Evolutionary conservation across 176 grass and related monocot genomes (phyloP).

Genomic region (Avena sativa): DNA sequence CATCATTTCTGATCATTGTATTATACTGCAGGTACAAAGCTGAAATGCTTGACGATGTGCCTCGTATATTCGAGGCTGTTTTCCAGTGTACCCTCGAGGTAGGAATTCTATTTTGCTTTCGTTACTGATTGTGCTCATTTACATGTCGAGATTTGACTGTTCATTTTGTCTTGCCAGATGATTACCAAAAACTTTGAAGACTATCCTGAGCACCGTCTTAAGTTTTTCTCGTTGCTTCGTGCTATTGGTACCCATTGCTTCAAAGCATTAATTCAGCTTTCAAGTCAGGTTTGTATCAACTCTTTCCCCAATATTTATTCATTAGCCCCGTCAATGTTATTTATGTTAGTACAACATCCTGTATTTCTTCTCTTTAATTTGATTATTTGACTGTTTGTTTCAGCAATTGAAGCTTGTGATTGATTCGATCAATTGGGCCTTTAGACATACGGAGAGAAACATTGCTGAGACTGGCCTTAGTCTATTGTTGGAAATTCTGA

Average conservation of each 20-base stretch:
- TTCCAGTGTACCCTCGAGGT: constrained; percentile 99
- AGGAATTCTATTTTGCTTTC: constrained; percentile 28
- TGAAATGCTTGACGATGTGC: constrained; percentile 93
- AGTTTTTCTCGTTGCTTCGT: constrained; percentile 94
- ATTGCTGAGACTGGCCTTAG: constrained; percentile 98
- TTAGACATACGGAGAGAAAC: constrained; percentile 98
- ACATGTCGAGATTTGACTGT: background rate
- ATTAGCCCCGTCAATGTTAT: background rate
- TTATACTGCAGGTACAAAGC: constrained; percentile 75
- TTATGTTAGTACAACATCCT: background rate
- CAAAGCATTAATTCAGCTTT: constrained; percentile 96
- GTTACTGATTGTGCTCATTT: constrained; percentile 23
- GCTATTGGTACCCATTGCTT: constrained; percentile 99
- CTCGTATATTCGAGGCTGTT: constrained; percentile 95
- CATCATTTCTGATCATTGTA: constrained; percentile 30
- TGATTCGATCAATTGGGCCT: constrained; percentile 98
- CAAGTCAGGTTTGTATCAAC: constrained; percentile 71
- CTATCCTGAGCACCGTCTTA: constrained; percentile 98
- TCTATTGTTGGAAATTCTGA: constrained; percentile 90
- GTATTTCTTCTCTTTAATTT: constrained; percentile 35
- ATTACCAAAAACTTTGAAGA: constrained; percentile 99
- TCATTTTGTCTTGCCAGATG: constrained; percentile 67
- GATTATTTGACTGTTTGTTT: constrained; percentile 42
- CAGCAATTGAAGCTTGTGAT: constrained; percentile 99
- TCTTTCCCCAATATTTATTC: background rate